These are phyloP conservation scores for Porodaedalea pini DNA, from an alignment of 1,284 basidiomycete species.

Conservation along the genomic window DNA sequence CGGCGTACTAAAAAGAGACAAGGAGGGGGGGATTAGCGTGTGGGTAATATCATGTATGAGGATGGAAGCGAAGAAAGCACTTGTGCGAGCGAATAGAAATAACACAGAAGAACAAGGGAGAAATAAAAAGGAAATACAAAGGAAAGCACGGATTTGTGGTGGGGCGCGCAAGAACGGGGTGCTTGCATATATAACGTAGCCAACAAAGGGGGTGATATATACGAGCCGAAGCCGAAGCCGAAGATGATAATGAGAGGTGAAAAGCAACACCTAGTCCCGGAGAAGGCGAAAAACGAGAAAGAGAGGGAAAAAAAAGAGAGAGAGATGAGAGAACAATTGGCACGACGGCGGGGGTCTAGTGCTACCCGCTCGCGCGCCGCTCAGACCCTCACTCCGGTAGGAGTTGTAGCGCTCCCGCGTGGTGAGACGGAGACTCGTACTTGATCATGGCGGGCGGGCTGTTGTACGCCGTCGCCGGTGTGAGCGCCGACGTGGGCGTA, in stretches of 20 bases:
- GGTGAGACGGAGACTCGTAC: slow-evolving; percentile 29
- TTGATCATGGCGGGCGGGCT: slow-evolving; percentile 27
- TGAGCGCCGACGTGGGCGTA: slow-evolving; percentile 26
- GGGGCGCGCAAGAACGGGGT: neutral
- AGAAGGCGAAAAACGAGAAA: neutral
- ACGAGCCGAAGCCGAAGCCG: neutral
- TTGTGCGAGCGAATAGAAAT: neutral
- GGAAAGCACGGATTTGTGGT: neutral
- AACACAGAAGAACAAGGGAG: no score
- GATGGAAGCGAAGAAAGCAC: neutral
- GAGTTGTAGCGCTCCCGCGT: slow-evolving; percentile 23
- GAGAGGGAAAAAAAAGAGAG: neutral
- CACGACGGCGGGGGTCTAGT: neutral
- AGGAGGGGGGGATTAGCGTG: no score
- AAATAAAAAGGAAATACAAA: neutral
- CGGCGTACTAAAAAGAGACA: no score
- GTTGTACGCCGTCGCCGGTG: slow-evolving; percentile 21
- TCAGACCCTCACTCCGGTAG: slow-evolving; percentile 32
- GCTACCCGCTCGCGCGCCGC: neutral
- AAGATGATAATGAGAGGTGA: neutral
- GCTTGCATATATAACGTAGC: neutral
- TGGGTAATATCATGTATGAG: neutral
- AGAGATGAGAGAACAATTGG: neutral
- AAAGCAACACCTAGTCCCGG: neutral
- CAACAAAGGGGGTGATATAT: neutral